Conservation (phyloP, 495 filamentous ascomycete species). For the Trichoderma erinaceum region DNA sequence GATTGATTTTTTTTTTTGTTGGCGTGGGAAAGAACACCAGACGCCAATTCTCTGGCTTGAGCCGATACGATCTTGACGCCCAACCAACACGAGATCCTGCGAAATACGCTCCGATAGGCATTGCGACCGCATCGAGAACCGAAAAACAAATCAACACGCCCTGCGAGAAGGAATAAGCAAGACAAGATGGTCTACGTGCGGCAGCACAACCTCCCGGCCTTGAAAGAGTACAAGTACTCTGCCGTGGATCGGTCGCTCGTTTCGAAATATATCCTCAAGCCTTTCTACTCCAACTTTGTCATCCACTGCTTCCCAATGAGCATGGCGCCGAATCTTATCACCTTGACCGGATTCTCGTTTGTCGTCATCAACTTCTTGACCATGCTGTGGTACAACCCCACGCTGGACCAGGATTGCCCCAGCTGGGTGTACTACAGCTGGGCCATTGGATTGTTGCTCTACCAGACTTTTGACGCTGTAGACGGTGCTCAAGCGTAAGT, state of each 20-base stretch:
- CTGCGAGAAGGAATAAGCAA: not conserved
- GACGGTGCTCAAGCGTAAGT: constrained; percentile 89
- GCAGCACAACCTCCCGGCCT: constrained; percentile 77
- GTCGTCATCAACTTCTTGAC: constrained; percentile 89
- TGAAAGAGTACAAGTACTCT: constrained; percentile 88
- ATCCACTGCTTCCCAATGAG: constrained; percentile 90
- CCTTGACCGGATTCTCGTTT: constrained; percentile 84
- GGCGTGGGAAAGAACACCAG: no score
- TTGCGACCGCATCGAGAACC: not conserved
- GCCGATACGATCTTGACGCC: constrained; percentile 3
- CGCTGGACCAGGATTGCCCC: constrained; percentile 86
- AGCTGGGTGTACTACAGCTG: constrained; percentile 90
- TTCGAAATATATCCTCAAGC: constrained; percentile 89
- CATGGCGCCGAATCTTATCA: constrained; percentile 88
- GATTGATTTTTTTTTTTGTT: no score
- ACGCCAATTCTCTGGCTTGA: not conserved
- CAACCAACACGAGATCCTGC: not conserved
- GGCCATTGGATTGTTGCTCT: constrained; percentile 84
- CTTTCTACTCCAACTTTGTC: constrained; percentile 92
- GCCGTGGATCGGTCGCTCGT: constrained; percentile 82
- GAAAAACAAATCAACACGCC: not conserved
- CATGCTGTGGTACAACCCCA: constrained; percentile 93
- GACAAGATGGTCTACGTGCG: constrained; percentile 74
- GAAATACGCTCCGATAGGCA: not conserved
- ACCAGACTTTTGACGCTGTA: constrained; percentile 97